Evolutionary conservation across 106 monocot species (phyloP).

Genomic region (Agapanthus africanus): DNA sequence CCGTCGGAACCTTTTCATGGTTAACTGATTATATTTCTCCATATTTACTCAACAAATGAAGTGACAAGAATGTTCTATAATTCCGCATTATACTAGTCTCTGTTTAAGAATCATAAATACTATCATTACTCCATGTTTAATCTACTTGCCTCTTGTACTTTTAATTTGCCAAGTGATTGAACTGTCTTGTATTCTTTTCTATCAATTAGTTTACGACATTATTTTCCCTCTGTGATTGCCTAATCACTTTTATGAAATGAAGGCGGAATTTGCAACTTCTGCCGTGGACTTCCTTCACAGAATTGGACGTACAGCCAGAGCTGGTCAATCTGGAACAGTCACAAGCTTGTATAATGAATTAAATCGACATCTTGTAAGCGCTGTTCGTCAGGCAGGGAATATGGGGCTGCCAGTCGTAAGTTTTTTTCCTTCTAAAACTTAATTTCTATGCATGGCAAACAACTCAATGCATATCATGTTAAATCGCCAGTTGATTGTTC

Average conservation of each 20-base stretch:
- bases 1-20: too few species aligned
- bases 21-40: too few species aligned
- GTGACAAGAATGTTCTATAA: too few species aligned
- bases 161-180: neutral
- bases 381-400: slow-evolving; percentile 53
- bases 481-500: neutral
- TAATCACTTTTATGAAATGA: slow-evolving; percentile 23
- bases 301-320: slow-evolving; percentile 93
- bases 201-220: too few species aligned
- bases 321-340: slow-evolving; percentile 74
- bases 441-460: neutral
- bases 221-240: too few species aligned
- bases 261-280: slow-evolving; percentile 95
- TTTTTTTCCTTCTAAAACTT: neutral
- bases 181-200: neutral
- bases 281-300: slow-evolving; percentile 96
- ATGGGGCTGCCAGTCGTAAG: slow-evolving; percentile 72
- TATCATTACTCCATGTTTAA: neutral
- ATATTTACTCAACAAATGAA: too few species aligned
- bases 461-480: neutral
- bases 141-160: neutral
- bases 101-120: too few species aligned
- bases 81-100: too few species aligned
- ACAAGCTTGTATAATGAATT: slow-evolving; percentile 75
- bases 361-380: slow-evolving; percentile 69